phyloP scores from a whole-genome alignment of 352 stramenopile genomes.

The Phytopythium aichiense region DNA sequence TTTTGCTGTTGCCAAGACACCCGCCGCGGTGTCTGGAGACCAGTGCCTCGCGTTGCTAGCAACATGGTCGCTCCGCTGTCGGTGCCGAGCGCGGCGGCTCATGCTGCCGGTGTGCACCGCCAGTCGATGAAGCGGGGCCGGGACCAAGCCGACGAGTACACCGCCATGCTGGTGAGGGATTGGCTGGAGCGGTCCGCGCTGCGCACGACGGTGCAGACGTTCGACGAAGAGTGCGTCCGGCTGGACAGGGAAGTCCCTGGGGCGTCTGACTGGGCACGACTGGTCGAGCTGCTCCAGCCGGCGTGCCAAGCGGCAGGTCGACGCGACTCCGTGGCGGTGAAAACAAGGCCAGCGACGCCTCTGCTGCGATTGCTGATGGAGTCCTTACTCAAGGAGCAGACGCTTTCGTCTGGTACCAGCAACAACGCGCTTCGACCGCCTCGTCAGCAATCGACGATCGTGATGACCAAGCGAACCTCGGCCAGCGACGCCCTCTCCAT shows the following conservation, averaged over 20 bases:
- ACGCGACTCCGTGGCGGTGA: not conserved
- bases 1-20: too few relatives aligned
- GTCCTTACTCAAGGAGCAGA: conserved; percentile 1
- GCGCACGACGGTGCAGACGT: conserved; percentile 5
- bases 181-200: conserved; percentile 5
- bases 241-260: not conserved
- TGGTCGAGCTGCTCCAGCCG: conserved; percentile 1
- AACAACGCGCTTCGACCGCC: not conserved
- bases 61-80: not conserved
- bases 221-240: conserved; percentile 1
- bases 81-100: too few relatives aligned
- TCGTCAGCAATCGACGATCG: conserved; percentile 1
- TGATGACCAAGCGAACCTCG: not conserved
- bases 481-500: not conserved
- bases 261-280: not conserved
- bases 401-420: not conserved
- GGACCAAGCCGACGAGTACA: conserved; percentile 1
- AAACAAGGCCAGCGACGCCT: not conserved
- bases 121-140: not conserved
- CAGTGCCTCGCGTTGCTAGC: too few relatives aligned
- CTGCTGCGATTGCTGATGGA: not conserved
- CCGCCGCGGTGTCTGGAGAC: too few relatives aligned
- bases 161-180: conserved; percentile 5
- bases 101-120: not conserved
- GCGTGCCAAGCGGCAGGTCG: not conserved